Conservation (phyloP, 345 rosid species). For the Carallia brachiata region DNA sequence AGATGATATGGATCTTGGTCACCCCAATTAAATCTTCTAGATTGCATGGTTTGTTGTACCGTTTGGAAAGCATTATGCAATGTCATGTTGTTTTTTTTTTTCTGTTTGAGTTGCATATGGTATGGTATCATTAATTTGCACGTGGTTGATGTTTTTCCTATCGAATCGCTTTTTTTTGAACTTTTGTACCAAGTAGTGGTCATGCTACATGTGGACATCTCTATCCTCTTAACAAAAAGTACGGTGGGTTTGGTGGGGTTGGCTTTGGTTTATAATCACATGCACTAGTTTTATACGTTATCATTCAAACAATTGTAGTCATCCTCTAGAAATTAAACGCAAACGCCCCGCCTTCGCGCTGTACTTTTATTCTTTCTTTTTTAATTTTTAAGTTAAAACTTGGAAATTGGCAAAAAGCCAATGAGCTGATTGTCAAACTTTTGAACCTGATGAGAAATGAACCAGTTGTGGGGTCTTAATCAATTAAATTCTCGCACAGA, state of each 20-base stretch:
- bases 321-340: background rate
- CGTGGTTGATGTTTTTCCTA: too few species aligned
- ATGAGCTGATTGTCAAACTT: conserved; percentile 2
- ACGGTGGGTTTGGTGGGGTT: background rate
- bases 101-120: too few species aligned
- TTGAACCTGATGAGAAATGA: background rate
- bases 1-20: too few species aligned
- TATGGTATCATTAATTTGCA: too few species aligned
- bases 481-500: background rate
- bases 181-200: background rate
- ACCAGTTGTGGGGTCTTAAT: background rate
- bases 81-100: too few species aligned
- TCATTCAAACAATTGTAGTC: background rate
- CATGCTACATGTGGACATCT: background rate
- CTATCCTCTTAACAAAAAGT: background rate
- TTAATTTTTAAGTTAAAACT: background rate
- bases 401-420: background rate
- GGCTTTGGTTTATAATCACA: background rate
- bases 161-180: conserved; percentile 3
- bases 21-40: background rate
- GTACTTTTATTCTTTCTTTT: background rate
- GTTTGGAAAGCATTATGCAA: too few species aligned
- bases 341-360: background rate
- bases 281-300: too few species aligned
- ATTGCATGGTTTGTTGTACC: too few species aligned